Base-by-base conservation (phyloP, 306 rosid species). In the Pterocarpus santalinus region DNA sequence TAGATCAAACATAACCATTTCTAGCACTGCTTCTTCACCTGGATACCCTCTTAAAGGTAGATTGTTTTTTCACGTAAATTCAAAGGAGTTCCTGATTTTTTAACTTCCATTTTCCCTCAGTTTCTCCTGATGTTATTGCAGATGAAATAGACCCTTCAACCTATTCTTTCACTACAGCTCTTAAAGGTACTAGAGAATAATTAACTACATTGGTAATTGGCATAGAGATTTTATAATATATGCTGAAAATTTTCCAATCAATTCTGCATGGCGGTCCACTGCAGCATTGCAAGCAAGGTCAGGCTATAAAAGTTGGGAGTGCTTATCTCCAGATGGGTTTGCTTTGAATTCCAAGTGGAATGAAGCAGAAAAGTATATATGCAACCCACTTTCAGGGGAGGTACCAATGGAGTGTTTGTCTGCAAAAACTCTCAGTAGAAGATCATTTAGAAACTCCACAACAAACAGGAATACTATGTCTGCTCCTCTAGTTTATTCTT, bases 141-240 rank as follows among this genome's bases (percentile, higher is more conserved):
- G 99, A 93, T 84, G 97, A 94, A 85, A 95, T 95, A 33, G 94
- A 95, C 90, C 98, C 99, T 17, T 85, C 99, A 66, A 93, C 96
- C 16, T 95, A 95, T 81, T 93, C 97, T 13, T 95, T 95, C 87
- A 88, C 94, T 38, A 83, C 91, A 58, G 99, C 99, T 71, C 90
- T 93, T 76, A 90, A 87, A 87, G 99, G 99, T 90, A 82, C 47
- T 35, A 60, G 11, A 82, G 63, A 74, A 71, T 57, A 22, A 22
- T 22, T 22, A 22, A 22, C 1, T 22, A 22, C 28, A 22, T 22
- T 22, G 28, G 28, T 73, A 55, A 72, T 74, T 78, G 39, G 17
- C 44, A 47, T 32, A 66, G 2, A 41, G 60, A 32, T 3, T 69
- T 66, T 56, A 16, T 57, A 73, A 53, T 55, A 63, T 72, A 64